These are phyloP conservation scores for Zizania latifolia DNA, from an alignment of 176 grass and related monocot species.

Conservation along the genomic window DNA sequence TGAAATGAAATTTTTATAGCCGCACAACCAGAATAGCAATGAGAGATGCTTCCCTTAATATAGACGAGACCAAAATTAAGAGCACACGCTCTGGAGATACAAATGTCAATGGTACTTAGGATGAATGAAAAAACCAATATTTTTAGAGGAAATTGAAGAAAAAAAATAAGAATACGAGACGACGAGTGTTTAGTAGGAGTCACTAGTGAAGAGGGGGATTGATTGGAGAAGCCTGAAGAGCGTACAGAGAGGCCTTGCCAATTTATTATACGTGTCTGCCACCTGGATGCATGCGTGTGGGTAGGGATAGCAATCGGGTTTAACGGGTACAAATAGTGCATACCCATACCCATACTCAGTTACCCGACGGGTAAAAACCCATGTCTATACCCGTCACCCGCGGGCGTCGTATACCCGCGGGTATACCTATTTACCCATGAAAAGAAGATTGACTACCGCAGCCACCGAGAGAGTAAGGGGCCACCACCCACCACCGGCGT, in stretches of 20 bases:
- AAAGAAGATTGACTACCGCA: too few relatives aligned
- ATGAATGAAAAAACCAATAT: not conserved
- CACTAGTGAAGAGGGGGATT: not conserved
- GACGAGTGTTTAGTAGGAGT: not conserved
- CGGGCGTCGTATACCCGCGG: too few relatives aligned
- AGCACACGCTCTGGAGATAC: not conserved
- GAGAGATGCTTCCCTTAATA: not conserved
- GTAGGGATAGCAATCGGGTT: too few relatives aligned
- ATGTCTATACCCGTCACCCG: too few relatives aligned
- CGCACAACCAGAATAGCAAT: not conserved
- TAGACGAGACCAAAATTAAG: constrained; percentile 21
- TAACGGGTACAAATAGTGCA: too few relatives aligned
- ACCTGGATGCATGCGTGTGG: not conserved
- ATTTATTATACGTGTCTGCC: constrained; percentile 8
- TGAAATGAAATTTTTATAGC: constrained; percentile 19
- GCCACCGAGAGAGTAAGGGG: too few relatives aligned
- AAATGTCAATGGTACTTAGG: constrained; percentile 18
- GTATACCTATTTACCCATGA: too few relatives aligned
- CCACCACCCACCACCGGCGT: too few relatives aligned
- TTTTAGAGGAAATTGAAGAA: not conserved
- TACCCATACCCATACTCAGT: too few relatives aligned
- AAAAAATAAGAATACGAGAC: not conserved
- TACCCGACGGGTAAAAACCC: too few relatives aligned
- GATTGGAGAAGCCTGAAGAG: not conserved
- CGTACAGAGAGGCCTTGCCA: not conserved